phyloP scores from a whole-genome alignment of 2,329 filamentous ascomycete genomes.

The Trichoderma guizhouense region DNA sequence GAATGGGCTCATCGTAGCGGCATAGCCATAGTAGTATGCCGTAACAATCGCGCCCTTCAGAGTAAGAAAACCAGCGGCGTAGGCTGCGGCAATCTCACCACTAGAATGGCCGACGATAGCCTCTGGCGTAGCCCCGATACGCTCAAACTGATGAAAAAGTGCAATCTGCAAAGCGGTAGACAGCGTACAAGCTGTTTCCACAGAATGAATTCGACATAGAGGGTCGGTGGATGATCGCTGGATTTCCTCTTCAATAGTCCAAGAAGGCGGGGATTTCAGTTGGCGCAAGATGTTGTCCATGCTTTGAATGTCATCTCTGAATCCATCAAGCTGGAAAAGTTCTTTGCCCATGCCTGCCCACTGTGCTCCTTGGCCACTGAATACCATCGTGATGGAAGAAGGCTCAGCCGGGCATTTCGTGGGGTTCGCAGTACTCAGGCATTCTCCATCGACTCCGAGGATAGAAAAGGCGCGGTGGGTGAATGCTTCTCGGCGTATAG shows the following conservation, averaged over 20 bases:
- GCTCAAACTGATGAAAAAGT: constrained; percentile 33
- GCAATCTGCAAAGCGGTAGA: constrained; percentile 42
- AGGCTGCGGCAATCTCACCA: constrained; percentile 39
- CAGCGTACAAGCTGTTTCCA: constrained; percentile 30
- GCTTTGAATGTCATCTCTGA: constrained; percentile 18
- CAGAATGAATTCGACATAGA: constrained; percentile 6
- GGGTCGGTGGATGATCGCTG: constrained; percentile 6
- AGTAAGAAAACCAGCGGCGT: constrained; percentile 20
- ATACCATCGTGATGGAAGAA: constrained; percentile 24
- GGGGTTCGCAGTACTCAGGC: neutral
- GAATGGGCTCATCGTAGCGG: constrained; percentile 9
- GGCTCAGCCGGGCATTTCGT: neutral
- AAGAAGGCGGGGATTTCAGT: neutral
- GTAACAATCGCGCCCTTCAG: constrained; percentile 27
- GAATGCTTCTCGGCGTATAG: neutral
- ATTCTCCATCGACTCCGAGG: neutral
- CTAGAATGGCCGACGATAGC: constrained; percentile 36
- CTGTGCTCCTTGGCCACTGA: constrained; percentile 37
- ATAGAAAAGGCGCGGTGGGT: neutral
- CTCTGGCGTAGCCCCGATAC: constrained; percentile 25
- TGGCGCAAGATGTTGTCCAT: neutral
- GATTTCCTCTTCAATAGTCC: constrained; percentile 19
- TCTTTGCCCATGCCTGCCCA: constrained; percentile 33
- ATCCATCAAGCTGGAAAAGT: constrained; percentile 25
- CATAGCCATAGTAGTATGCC: constrained; percentile 32